A percentile compares a stretch with the other conserved stretches of the same genome.
Evolutionary conservation across 768 basidiomycete genomes (phyloP).

Genomic region (Amylocystis lapponica): DNA sequence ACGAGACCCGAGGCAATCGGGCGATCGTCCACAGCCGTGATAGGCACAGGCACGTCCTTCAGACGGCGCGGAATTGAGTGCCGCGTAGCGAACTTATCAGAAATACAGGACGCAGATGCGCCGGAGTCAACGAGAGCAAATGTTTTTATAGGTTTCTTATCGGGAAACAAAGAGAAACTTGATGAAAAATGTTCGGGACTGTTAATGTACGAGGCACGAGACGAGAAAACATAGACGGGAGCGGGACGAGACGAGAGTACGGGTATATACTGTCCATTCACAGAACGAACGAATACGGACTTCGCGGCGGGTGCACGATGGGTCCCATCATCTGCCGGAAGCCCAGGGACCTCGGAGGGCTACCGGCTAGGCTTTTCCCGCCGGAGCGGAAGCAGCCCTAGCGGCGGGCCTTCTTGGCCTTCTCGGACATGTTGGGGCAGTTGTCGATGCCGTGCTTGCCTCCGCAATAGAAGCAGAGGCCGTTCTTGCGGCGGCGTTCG

Average conservation of each 20-base stretch:
- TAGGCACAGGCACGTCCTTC: constrained; percentile 28
- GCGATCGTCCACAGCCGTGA: constrained; percentile 32
- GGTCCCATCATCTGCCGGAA: constrained; percentile 11
- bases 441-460: constrained; percentile 22
- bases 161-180: constrained; percentile 25
- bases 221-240: constrained; percentile 1
- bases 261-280: background rate
- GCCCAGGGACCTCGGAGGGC: constrained; percentile 16
- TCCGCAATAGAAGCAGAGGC: constrained; percentile 34
- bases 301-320: constrained; percentile 1
- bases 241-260: constrained; percentile 2
- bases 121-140: constrained; percentile 34
- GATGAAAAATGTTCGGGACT: constrained; percentile 21
- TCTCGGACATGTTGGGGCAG: constrained; percentile 23
- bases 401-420: constrained; percentile 12
- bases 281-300: constrained; percentile 4
- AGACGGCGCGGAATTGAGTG: constrained; percentile 27
- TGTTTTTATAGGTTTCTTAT: constrained; percentile 25
- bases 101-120: constrained; percentile 32
- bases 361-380: constrained; percentile 23
- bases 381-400: constrained; percentile 1
- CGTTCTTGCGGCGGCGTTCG: constrained; percentile 16
- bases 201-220: background rate
- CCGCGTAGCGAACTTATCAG: constrained; percentile 25
- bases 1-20: constrained; percentile 36